Evolutionary conservation across 495 filamentous ascomycete genomes (phyloP), one percentile per base, ranked within the genome.

Genomic region (Chaetomium fimeti): DNA sequence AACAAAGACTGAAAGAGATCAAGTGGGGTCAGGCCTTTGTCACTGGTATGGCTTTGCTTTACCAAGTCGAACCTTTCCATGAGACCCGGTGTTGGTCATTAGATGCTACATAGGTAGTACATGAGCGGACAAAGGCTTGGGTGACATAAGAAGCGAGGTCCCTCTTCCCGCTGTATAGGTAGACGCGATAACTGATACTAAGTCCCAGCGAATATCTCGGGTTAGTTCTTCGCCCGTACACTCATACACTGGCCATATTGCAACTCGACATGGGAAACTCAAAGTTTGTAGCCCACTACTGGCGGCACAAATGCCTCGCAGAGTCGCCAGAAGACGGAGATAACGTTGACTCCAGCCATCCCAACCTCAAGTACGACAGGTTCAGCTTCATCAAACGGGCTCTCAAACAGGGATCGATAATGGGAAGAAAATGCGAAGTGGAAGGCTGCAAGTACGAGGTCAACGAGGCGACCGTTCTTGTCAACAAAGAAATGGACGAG

Each of bases 291-390:
- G 36, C 42, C 2, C 15, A 43, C 18, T 59, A 47, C 25, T 59
- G 57, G 57, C 57, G 22, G 16, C 57, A 59, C 42, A 43, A 28
- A 15, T 59, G 57, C 27, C 57, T 42, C 2, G 57, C 42, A 11
- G 22, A 11, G 22, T 32, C 24, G n/a, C 18, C 25, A 1, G 57
- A 59, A 20, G 57, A 59, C 18, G 57, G 57, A 5, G 38, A 59
- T 22, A 7, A 20, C 12, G 16, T 54, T 32, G 3, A 12, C 12
- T 0, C 9, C 20, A 25, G 12, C 20, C 20, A 25, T 32, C 54
- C 32, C 4, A 11, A 42, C 54, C 25, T 42, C 53, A 56, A 40
- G 4, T n/a, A 40, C 54, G 13, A 12, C 16, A n/a, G 36, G 49
- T 36, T 53, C 16, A 6, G 18, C 2, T 18, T n/a, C 52, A 5